A percentile compares a stretch with the other conserved stretches of the same genome.
Conservation (phyloP, 148 eudicot genomes). For the Rhododendron williamsianum region DNA sequence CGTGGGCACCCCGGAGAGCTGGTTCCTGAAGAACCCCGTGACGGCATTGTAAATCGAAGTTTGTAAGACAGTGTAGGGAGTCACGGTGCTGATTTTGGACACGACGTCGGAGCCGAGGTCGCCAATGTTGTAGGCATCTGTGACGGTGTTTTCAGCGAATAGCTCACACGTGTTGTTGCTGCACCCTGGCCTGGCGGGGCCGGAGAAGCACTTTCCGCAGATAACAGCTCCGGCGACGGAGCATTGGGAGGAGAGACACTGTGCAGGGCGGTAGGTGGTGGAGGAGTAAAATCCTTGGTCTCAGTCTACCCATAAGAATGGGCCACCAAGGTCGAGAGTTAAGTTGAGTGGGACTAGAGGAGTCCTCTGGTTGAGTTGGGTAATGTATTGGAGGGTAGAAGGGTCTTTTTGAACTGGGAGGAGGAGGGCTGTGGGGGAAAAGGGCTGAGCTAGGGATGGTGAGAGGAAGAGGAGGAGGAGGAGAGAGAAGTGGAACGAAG, state of each 20-base stretch:
- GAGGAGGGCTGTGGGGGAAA: slow-evolving; percentile 33
- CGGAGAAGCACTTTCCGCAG: no score
- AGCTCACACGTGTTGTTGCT: no score
- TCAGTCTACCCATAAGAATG: slow-evolving; percentile 43
- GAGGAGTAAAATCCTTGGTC: slow-evolving; percentile 31
- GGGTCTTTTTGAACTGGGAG: slow-evolving; percentile 46
- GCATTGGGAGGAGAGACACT: slow-evolving; percentile 52
- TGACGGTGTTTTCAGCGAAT: no score
- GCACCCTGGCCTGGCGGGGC: no score
- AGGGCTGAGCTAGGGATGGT: slow-evolving; percentile 1
- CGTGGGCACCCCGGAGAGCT: slow-evolving; percentile 9
- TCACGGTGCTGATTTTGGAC: slow-evolving; percentile 39
- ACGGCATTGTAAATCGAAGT: slow-evolving; percentile 31
- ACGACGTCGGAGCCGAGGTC: no score
- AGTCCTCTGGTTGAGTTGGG: slow-evolving; percentile 39
- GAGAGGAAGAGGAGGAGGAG: slow-evolving; percentile 15
- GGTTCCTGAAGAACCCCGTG: slow-evolving; percentile 5
- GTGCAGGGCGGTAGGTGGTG: slow-evolving; percentile 41
- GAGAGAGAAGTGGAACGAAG: slow-evolving; percentile 7
- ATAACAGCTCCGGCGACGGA: slow-evolving; percentile 14
- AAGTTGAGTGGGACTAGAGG: slow-evolving; percentile 25
- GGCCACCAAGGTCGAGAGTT: slow-evolving; percentile 45
- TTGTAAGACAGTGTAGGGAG: slow-evolving; percentile 37
- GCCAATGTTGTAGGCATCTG: no score
- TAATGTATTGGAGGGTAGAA: slow-evolving; percentile 40